Evolutionary conservation across 2,329 filamentous ascomycete genomes (phyloP), one percentile per base, ranked within the genome.

Genomic region (Gyromitra esculenta): DNA sequence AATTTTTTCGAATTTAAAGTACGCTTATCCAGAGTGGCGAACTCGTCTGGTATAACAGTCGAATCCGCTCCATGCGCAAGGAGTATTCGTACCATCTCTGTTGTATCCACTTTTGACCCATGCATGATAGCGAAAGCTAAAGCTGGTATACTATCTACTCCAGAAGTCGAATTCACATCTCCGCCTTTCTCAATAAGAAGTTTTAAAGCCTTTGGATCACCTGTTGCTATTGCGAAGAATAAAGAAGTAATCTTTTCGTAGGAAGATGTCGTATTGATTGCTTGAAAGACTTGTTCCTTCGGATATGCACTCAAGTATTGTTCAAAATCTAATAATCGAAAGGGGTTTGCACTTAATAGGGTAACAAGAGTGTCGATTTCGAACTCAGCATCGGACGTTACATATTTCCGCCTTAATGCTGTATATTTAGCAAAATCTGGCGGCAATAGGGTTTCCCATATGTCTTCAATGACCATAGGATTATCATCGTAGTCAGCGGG

Each of bases 111-210:
- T 41, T 80, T 77, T 41, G 81, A 79, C 5, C 77, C 79, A 43
- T 79, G 74, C 60, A 82, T 73, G 18, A 83, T 82, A 0, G 82
- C 78, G 71, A 83, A 84, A 4, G 81, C 81, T 5, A 84, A 77
- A 11, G 83, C 75, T 5, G 82, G 82, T 18, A 83, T 75, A 25
- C 67, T 52, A 25, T 75, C 70, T 7, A 57, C n/a, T 4, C 35
- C 72, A 57, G 74, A 66, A 5, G 66, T 64, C 6, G 73, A 73
- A 52, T 78, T 77, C 13, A 77, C 67, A 45, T 82, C 77, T 31
- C 71, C 81, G 8, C 81, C 81, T 66, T 80, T 75, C 1, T 56
- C 62, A 31, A 79, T 77, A 67, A 75, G 81, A 1, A 71, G 65
- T 39, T 82, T 80, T 11, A 82, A 43, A 6, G 81, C 75, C 15